These are phyloP conservation scores for Trypanosoma cruzi DNA, from an alignment of 208 protist genomes.

Conservation along the genomic window DNA sequence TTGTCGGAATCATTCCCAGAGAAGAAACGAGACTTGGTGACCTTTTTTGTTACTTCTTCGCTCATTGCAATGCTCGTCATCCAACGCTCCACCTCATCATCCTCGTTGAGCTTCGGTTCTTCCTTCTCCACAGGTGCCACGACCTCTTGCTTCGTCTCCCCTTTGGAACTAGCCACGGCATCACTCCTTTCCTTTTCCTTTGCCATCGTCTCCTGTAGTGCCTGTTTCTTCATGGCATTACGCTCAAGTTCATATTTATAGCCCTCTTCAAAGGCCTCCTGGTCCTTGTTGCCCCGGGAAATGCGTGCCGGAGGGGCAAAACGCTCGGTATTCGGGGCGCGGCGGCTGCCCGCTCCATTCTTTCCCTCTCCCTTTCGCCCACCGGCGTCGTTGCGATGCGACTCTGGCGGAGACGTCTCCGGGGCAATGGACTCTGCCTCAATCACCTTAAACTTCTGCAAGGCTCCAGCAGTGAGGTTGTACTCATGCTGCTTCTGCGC, in stretches of 20 bases:
- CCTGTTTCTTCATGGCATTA: conserved; percentile 57
- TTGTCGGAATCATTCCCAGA: conserved; percentile 29
- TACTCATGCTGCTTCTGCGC: conserved; percentile 30
- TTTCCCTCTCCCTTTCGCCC: conserved; percentile 15
- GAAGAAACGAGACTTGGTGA: conserved; percentile 32
- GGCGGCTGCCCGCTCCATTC: neutral
- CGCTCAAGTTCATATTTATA: conserved; percentile 84
- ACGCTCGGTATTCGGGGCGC: conserved; percentile 42
- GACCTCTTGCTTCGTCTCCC: conserved; percentile 31
- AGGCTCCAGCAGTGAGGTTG: conserved; percentile 35
- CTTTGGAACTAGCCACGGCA: conserved; percentile 4
- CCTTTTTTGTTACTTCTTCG: conserved; percentile 40
- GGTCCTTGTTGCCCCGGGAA: conserved; percentile 59
- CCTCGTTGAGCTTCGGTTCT: conserved; percentile 11
- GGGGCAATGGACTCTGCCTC: conserved; percentile 42
- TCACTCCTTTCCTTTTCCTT: conserved; percentile 39
- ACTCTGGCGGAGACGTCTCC: conserved; percentile 8
- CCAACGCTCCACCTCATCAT: conserved; percentile 33
- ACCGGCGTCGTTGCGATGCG: conserved; percentile 1
- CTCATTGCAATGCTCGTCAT: conserved; percentile 31
- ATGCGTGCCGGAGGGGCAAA: conserved; percentile 53
- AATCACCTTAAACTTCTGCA: conserved; percentile 73
- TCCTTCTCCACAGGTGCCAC: neutral
- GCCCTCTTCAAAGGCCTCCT: conserved; percentile 87
- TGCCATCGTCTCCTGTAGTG: conserved; percentile 71